Conservation (phyloP, 805 yeast species). For the Candida wancherniae region DNA sequence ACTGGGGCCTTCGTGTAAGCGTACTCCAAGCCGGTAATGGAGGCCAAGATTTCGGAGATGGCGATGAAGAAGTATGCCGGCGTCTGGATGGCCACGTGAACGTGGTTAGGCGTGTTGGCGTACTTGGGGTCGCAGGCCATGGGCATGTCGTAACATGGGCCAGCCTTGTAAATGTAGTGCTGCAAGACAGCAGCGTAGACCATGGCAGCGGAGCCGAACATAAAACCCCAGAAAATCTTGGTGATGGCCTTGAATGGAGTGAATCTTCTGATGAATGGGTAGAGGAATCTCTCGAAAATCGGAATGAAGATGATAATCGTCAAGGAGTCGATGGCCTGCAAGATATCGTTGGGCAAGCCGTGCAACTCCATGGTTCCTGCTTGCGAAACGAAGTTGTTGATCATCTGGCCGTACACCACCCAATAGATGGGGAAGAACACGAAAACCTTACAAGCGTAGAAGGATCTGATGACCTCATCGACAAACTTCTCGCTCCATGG, state of each 20-base stretch:
- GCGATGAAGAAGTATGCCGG: conserved; percentile 73
- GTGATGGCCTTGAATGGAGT: conserved; percentile 66
- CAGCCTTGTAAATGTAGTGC: conserved; percentile 59
- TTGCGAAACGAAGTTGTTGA: conserved; percentile 66
- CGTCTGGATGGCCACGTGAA: conserved; percentile 68
- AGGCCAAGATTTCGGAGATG: conserved; percentile 71
- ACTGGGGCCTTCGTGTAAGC: conserved; percentile 82
- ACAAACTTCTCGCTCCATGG: conserved; percentile 69
- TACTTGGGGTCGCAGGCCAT: conserved; percentile 42
- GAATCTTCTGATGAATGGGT: conserved; percentile 40
- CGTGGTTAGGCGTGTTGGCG: conserved; percentile 43
- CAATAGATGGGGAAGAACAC: conserved; percentile 68
- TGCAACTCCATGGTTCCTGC: conserved; percentile 72
- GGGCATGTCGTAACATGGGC: conserved; percentile 70
- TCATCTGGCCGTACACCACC: conserved; percentile 69
- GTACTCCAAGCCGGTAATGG: conserved; percentile 77
- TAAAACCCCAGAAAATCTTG: conserved; percentile 66
- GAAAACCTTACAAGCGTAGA: conserved; percentile 71
- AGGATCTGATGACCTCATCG: conserved; percentile 63
- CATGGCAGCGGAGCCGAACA: conserved; percentile 62
- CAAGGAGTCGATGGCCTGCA: conserved; percentile 71
- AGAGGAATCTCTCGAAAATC: conserved; percentile 55
- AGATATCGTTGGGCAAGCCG: conserved; percentile 75
- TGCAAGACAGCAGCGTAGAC: conserved; percentile 74
- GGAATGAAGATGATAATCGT: conserved; percentile 75